phyloP scores from a whole-genome alignment of 2,329 filamentous ascomycete species.

The Colletotrichum sp. region DNA sequence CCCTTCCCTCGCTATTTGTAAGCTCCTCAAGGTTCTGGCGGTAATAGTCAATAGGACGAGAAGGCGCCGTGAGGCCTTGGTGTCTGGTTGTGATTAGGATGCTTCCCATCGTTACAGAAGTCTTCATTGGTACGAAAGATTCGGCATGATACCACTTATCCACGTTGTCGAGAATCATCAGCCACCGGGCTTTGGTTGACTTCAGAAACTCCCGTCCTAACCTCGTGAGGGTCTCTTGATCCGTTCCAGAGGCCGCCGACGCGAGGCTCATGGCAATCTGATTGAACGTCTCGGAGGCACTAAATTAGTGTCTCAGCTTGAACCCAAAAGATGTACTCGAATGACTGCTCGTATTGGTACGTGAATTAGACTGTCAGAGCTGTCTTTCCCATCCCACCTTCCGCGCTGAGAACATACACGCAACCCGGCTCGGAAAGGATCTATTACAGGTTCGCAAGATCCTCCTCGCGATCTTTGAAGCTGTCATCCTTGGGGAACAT shows the following conservation, averaged over 20 bases:
- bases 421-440: background rate
- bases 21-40: background rate
- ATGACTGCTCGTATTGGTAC: background rate
- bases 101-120: constrained; percentile 16
- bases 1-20: background rate
- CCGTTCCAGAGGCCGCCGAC: background rate
- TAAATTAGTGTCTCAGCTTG: background rate
- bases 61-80: background rate
- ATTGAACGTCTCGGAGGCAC: background rate
- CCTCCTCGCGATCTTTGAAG: background rate
- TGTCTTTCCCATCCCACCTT: background rate
- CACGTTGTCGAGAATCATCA: constrained; percentile 25
- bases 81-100: constrained; percentile 22
- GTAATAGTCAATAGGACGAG: constrained; percentile 21
- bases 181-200: constrained; percentile 19
- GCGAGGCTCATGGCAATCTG: background rate
- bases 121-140: constrained; percentile 20
- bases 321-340: background rate
- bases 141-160: constrained; percentile 22
- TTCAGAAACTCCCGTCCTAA: constrained; percentile 20
- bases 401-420: background rate
- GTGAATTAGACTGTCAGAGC: background rate
- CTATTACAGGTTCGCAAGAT: background rate
- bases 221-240: background rate
- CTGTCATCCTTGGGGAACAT: background rate